Conservation (phyloP, 257 asterid genomes). For the Solanum boliviense region DNA sequence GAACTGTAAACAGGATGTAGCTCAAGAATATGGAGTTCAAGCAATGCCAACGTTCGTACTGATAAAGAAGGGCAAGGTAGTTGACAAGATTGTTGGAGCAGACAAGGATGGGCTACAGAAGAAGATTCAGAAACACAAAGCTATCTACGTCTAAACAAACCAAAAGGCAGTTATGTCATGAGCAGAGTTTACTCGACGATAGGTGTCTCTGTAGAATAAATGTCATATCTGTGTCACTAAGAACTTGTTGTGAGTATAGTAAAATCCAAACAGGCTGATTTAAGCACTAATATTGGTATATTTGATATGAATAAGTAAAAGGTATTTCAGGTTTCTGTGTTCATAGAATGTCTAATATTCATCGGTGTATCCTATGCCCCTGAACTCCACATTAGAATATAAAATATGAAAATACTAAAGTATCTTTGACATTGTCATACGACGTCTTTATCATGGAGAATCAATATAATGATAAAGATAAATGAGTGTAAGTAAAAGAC, state of each 20-base stretch:
- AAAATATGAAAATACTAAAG: neutral
- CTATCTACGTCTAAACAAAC: neutral
- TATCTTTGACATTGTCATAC: neutral
- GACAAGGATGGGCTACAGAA: constrained; percentile 1
- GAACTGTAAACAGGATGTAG: constrained; percentile 10
- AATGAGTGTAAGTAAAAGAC: neutral
- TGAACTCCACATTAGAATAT: neutral
- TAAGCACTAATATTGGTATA: neutral
- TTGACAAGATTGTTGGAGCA: constrained; percentile 8
- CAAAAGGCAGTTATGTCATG: too few relatives aligned
- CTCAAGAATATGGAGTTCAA: constrained; percentile 11
- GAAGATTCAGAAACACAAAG: neutral
- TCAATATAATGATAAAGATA: neutral
- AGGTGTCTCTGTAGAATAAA: neutral
- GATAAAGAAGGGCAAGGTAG: constrained; percentile 12
- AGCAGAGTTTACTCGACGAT: neutral
- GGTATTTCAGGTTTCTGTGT: neutral
- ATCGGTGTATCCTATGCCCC: neutral
- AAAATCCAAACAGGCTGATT: neutral
- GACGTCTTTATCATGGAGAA: neutral
- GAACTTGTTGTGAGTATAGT: neutral
- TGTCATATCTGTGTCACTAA: neutral
- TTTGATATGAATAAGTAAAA: neutral
- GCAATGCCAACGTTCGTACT: constrained; percentile 28
- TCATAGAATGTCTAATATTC: neutral